Percentiles rank a stretch among this genome's conserved stretches.
These are phyloP conservation scores for Metschnikowia chrysomelidarum DNA, from an alignment of 805 yeast species.

Conservation along the genomic window DNA sequence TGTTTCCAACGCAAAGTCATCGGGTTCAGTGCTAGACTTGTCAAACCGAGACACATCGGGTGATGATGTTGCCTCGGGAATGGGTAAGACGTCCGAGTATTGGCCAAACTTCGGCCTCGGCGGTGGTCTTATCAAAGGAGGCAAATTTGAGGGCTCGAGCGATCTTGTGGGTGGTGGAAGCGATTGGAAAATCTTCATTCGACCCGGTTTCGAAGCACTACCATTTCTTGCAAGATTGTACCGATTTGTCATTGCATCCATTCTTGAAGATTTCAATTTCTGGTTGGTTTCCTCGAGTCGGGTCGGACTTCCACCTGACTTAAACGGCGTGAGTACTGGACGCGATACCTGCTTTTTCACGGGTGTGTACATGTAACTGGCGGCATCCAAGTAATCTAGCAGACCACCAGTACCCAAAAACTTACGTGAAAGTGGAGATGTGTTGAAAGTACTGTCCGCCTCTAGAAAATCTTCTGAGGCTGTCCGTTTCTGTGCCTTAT, in stretches of 20 bases:
- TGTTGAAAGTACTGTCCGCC: conserved; percentile 24
- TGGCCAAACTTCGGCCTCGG: conserved; percentile 13
- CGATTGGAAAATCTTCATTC: neutral
- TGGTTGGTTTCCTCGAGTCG: conserved; percentile 40
- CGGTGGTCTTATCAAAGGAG: conserved; percentile 7
- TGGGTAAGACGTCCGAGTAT: neutral
- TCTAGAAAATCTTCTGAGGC: conserved; percentile 13
- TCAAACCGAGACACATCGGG: conserved; percentile 1
- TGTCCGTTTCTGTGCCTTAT: conserved; percentile 21
- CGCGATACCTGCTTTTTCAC: conserved; percentile 25
- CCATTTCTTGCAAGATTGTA: conserved; percentile 24
- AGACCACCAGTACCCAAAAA: conserved; percentile 7
- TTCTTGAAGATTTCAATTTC: conserved; percentile 30
- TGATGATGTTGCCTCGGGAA: conserved; percentile 13
- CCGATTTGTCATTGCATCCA: conserved; percentile 34
- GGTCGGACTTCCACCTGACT: conserved; percentile 26
- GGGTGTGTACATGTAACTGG: conserved; percentile 35
- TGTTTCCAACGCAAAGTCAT: conserved; percentile 23
- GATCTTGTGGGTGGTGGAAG: conserved; percentile 5
- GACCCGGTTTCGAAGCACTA: no score
- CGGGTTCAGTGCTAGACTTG: neutral
- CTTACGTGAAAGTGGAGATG: conserved; percentile 34
- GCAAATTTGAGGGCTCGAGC: conserved; percentile 1
- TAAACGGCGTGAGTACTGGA: conserved; percentile 23
- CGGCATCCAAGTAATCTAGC: conserved; percentile 11